phyloP scores from a whole-genome alignment of 2,329 filamentous ascomycete genomes.

The Colletotrichum sp. region DNA sequence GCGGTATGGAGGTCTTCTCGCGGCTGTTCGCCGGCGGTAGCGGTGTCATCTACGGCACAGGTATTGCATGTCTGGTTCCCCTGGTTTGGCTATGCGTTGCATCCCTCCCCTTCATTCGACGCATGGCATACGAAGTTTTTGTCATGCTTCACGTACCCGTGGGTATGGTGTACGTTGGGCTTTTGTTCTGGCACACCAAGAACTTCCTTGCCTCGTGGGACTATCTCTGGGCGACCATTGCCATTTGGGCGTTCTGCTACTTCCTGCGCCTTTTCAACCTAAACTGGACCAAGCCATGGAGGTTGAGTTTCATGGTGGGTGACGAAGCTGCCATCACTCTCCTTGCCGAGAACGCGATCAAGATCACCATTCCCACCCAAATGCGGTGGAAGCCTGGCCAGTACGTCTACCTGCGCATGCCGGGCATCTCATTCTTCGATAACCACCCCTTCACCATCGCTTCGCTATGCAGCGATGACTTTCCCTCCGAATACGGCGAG shows the following conservation, averaged over 20 bases:
- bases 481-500: conserved; percentile 89
- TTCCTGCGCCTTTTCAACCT: conserved; percentile 79
- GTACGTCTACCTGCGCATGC: conserved; percentile 94
- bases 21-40: conserved; percentile 69
- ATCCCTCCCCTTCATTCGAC: conserved; percentile 79
- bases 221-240: conserved; percentile 83
- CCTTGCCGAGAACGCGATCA: conserved; percentile 92
- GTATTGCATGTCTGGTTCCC: conserved; percentile 81
- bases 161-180: conserved; percentile 78
- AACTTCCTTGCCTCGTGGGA: conserved; percentile 91
- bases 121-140: conserved; percentile 85
- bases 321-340: conserved; percentile 91
- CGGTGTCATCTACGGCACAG: conserved; percentile 83
- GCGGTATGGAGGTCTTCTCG: conserved; percentile 73
- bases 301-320: conserved; percentile 82
- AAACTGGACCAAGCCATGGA: conserved; percentile 86
- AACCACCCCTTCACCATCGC: conserved; percentile 97
- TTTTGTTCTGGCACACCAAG: conserved; percentile 95
- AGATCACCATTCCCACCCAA: conserved; percentile 91
- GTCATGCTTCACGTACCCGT: conserved; percentile 82
- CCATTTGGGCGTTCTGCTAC: conserved; percentile 80
- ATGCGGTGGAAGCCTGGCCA: conserved; percentile 93
- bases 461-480: conserved; percentile 90
- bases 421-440: conserved; percentile 86
- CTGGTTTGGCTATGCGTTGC: conserved; percentile 83